Evolutionary conservation across 2,329 filamentous ascomycete species (phyloP).

Genomic region (Monosporascus cannonballus): DNA sequence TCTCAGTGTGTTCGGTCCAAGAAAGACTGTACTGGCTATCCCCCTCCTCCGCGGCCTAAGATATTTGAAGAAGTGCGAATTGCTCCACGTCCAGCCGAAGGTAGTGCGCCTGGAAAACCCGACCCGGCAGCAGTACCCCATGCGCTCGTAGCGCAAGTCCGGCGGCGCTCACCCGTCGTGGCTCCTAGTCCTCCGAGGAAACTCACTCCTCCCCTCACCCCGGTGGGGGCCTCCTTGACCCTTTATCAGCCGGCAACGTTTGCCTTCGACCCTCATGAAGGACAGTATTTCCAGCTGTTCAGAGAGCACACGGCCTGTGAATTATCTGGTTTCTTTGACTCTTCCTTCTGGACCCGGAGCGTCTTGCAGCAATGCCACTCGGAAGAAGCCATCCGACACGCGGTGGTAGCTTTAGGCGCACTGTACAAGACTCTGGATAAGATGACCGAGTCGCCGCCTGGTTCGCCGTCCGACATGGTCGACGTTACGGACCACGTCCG

Average conservation of each 20-base stretch:
- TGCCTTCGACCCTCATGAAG: conserved; percentile 46
- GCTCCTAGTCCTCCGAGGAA: conserved; percentile 1
- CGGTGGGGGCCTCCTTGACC: conserved; percentile 22
- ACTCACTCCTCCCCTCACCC: conserved; percentile 30
- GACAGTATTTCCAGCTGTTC: conserved; percentile 57
- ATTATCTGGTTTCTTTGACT: conserved; percentile 62
- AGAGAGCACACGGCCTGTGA: conserved; percentile 54
- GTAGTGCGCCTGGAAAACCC: background rate
- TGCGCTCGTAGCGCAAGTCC: conserved; percentile 6
- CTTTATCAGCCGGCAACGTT: conserved; percentile 40
- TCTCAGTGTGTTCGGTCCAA: conserved; percentile 54
- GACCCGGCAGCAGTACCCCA: background rate
- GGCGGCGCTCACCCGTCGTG: conserved; percentile 3
- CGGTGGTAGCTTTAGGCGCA: conserved; percentile 59
- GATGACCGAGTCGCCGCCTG: conserved; percentile 43
- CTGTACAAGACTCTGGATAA: conserved; percentile 62
- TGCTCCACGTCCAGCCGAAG: conserved; percentile 16
- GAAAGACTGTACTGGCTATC: conserved; percentile 56
- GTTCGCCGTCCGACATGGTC: conserved; percentile 33
- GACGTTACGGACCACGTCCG: conserved; percentile 33
- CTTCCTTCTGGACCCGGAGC: conserved; percentile 56
- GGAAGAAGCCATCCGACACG: conserved; percentile 56
- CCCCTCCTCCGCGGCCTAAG: conserved; percentile 45
- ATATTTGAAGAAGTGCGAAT: conserved; percentile 37
- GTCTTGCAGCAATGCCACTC: conserved; percentile 59